These are phyloP conservation scores for Eragrostis tef DNA, from an alignment of 202 grass and related monocot species.

Conservation along the genomic window DNA sequence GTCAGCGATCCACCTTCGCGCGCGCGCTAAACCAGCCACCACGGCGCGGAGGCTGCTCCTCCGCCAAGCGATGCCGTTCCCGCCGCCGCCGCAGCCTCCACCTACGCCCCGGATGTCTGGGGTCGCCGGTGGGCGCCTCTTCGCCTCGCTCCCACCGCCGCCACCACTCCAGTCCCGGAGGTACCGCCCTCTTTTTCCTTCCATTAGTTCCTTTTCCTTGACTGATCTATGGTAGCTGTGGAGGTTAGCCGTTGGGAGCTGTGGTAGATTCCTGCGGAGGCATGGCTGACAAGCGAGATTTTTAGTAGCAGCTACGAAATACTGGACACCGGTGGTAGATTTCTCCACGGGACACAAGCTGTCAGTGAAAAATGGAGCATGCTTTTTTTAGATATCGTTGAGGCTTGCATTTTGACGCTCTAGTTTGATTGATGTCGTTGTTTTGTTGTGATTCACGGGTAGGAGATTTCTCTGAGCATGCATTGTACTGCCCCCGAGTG, in stretches of 20 bases:
- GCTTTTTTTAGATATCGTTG: not conserved
- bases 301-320: not conserved
- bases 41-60: conserved; percentile 18
- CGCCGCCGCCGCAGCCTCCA: conserved; percentile 2
- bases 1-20: not conserved
- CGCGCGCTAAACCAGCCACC: conserved; percentile 26
- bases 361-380: not conserved
- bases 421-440: not conserved
- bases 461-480: not conserved
- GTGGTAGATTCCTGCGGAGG: not conserved
- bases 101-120: conserved; percentile 27
- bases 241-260: not conserved
- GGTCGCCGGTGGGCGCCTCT: conserved; percentile 46
- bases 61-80: conserved; percentile 49
- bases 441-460: not conserved
- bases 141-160: conserved; percentile 48
- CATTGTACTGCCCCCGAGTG: too few species aligned
- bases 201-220: not conserved
- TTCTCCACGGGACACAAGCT: not conserved
- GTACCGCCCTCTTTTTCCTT: conserved; percentile 35
- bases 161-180: conserved; percentile 59
- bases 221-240: not conserved
- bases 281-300: not conserved
- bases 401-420: not conserved
- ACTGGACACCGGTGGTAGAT: too few species aligned